phyloP scores from a whole-genome alignment of 441 rosid genomes.

The Populus hybrid region DNA sequence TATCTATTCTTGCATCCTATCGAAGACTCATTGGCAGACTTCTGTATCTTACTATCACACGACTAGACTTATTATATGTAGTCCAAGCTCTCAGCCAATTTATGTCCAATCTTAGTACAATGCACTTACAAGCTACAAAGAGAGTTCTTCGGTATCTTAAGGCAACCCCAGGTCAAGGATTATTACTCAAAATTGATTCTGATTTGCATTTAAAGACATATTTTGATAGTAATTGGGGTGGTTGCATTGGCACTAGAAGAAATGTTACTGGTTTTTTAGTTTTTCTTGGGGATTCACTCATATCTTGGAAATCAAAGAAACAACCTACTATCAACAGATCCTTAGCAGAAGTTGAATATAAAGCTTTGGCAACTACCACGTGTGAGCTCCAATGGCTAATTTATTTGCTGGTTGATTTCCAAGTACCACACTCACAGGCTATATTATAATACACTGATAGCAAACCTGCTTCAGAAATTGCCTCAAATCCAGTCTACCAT shows the following conservation, averaged over 20 bases:
- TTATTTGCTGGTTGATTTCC: not conserved
- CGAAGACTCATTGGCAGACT: too few relatives aligned
- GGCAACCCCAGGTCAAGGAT: not conserved
- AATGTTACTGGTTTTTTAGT: not conserved
- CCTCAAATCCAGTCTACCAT: too few relatives aligned
- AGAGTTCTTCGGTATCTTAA: too few relatives aligned
- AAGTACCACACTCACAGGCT: not conserved
- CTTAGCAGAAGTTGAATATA: not conserved
- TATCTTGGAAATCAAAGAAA: not conserved
- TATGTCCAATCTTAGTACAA: too few relatives aligned
- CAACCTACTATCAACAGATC: too few relatives aligned
- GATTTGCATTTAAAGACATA: not conserved
- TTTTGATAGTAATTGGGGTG: not conserved
- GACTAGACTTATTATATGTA: too few relatives aligned
- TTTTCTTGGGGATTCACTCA: not conserved
- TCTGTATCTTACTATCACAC: too few relatives aligned
- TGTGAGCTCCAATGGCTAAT: not conserved
- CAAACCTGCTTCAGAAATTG: too few relatives aligned
- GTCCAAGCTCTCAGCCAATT: too few relatives aligned
- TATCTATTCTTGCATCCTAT: too few relatives aligned
- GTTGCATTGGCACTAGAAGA: not conserved
- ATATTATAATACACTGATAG: not conserved
- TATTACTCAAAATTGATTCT: not conserved
- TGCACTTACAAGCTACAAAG: too few relatives aligned
- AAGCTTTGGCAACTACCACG: not conserved